phyloP scores from a whole-genome alignment of 345 rosid species.

The Boechera divaricarpa region DNA sequence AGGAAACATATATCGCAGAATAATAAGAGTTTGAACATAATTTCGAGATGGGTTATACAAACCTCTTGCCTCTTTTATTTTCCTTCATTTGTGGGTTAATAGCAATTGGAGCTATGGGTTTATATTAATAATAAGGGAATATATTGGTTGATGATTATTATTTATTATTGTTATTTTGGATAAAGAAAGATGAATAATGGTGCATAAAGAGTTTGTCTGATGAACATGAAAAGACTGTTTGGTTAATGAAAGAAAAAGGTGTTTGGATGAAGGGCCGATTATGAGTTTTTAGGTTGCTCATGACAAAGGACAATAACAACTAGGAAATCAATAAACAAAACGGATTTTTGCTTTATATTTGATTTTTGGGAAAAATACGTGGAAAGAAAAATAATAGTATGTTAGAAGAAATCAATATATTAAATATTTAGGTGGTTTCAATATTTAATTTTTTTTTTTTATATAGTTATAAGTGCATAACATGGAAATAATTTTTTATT shows the following conservation, averaged over 20 bases:
- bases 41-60: conserved; percentile 22
- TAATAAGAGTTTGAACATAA: conserved; percentile 30
- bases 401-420: too few relatives aligned
- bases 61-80: conserved; percentile 36
- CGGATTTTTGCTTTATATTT: background rate
- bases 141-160: background rate
- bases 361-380: too few relatives aligned
- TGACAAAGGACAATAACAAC: conserved; percentile 40
- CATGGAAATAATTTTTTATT: too few relatives aligned
- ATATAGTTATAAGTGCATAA: too few relatives aligned
- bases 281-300: conserved; percentile 46
- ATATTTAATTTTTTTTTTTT: too few relatives aligned
- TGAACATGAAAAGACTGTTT: conserved; percentile 47
- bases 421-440: too few relatives aligned
- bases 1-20: background rate
- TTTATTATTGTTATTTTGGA: background rate
- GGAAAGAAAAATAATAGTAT: too few relatives aligned
- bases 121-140: conserved; percentile 25
- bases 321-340: conserved; percentile 17
- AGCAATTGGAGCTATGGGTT: conserved; percentile 16
- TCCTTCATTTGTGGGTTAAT: conserved; percentile 33
- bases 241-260: conserved; percentile 44
- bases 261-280: conserved; percentile 43
- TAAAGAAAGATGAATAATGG: conserved; percentile 23
- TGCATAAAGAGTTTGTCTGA: conserved; percentile 31